Percentiles rank a stretch among this genome's conserved stretches.
These are phyloP conservation scores for Phialophora expanda DNA, from an alignment of 2,329 filamentous ascomycete genomes.

Conservation along the genomic window DNA sequence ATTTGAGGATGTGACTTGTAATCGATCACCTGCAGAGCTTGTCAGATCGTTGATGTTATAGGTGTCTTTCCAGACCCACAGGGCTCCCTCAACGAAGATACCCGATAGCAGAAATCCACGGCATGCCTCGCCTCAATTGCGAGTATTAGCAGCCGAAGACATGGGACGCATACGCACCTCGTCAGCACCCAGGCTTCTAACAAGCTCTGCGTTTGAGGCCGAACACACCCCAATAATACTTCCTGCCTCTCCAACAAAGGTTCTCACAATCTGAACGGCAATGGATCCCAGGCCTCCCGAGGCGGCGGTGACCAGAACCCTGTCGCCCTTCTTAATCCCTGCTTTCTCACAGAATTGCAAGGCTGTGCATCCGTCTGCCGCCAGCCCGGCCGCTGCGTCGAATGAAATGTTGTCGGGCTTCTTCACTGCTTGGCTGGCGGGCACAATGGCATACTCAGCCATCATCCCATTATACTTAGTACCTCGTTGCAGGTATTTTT, in stretches of 20 bases:
- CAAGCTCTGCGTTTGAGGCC: constrained; percentile 11
- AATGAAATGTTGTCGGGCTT: constrained; percentile 14
- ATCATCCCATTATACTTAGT: constrained; percentile 22
- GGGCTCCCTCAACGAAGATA: background rate
- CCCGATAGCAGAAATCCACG: background rate
- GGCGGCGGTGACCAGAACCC: constrained; percentile 23
- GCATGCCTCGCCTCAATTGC: background rate
- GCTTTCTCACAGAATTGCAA: constrained; percentile 17
- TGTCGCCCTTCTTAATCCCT: constrained; percentile 15
- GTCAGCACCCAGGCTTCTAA: constrained; percentile 24
- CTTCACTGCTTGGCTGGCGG: constrained; percentile 6
- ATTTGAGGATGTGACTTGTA: constrained; percentile 21
- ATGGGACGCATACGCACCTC: constrained; percentile 22
- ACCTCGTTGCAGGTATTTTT: background rate
- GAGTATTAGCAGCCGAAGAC: background rate
- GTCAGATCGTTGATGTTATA: background rate
- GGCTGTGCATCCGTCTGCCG: constrained; percentile 13
- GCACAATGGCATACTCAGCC: constrained; percentile 23
- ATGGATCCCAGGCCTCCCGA: constrained; percentile 16
- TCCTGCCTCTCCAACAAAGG: constrained; percentile 17
- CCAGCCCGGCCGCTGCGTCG: constrained; percentile 19
- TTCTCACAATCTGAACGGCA: constrained; percentile 20
- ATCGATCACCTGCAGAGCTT: constrained; percentile 18
- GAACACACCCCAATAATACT: constrained; percentile 24
- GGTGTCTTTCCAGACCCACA: background rate